Conservation (phyloP, 2,329 filamentous ascomycete species). For the Pyrenophora seminiperda region DNA sequence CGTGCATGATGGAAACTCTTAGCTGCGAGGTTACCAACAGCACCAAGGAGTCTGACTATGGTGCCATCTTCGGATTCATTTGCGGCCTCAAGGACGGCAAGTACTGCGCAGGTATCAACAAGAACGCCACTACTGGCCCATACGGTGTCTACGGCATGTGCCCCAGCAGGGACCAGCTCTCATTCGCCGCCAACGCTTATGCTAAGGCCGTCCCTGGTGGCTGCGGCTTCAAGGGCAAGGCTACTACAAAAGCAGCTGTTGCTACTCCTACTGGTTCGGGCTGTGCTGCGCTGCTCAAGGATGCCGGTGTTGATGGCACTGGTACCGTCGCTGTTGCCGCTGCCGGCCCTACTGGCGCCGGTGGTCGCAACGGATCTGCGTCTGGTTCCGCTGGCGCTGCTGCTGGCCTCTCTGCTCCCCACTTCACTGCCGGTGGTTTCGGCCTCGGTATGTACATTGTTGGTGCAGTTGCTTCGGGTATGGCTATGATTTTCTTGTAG, state of each 20-base stretch:
- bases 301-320: conserved; percentile 66
- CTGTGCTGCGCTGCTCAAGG: conserved; percentile 65
- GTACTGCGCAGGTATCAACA: conserved; percentile 70
- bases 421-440: conserved; percentile 53
- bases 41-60: conserved; percentile 64
- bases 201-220: conserved; percentile 56
- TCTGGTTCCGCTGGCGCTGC: conserved; percentile 44
- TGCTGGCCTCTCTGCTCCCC: conserved; percentile 51
- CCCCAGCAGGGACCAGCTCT: conserved; percentile 70
- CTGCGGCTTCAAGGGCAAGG: conserved; percentile 74
- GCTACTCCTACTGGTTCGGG: conserved; percentile 53
- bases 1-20: conserved; percentile 80
- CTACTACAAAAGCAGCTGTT: conserved; percentile 58
- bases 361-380: conserved; percentile 17
- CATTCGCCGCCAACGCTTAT: conserved; percentile 75
- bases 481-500: conserved; percentile 62
- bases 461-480: conserved; percentile 57
- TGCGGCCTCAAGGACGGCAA: conserved; percentile 62
- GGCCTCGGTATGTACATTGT: conserved; percentile 57
- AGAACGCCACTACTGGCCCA: conserved; percentile 68
- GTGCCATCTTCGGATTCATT: conserved; percentile 73
- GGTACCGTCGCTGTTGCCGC: conserved; percentile 57
- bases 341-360: conserved; percentile 18
- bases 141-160: conserved; percentile 85
- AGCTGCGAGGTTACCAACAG: conserved; percentile 67